A percentile compares a stretch with the other conserved stretches of the same genome.
These are phyloP conservation scores for Trichoderma pleuroti DNA, from an alignment of 2,329 filamentous ascomycete genomes.

Conservation along the genomic window DNA sequence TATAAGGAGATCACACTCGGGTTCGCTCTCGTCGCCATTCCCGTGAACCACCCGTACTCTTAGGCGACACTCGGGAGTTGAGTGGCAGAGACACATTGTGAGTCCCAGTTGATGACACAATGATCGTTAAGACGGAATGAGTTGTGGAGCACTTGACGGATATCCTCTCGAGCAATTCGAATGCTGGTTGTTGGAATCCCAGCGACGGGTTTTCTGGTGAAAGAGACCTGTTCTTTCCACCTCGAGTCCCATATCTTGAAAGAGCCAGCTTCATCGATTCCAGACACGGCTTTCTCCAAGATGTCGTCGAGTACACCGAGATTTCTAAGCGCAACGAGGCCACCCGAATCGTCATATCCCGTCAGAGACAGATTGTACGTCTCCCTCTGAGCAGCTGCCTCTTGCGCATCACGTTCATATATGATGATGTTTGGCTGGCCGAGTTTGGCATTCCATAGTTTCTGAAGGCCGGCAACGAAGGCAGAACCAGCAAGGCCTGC, in stretches of 20 bases:
- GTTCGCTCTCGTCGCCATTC: constrained; percentile 10
- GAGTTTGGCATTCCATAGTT: constrained; percentile 32
- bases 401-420: constrained; percentile 36
- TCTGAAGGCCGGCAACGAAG: constrained; percentile 36
- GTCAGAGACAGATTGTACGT: constrained; percentile 35
- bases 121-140: constrained; percentile 20
- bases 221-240: constrained; percentile 35
- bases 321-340: constrained; percentile 33
- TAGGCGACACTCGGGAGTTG: constrained; percentile 25
- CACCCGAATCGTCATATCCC: constrained; percentile 28
- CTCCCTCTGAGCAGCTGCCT: constrained; percentile 26
- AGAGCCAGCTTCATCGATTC: constrained; percentile 27
- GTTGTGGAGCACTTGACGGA: constrained; percentile 35
- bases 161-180: constrained; percentile 36
- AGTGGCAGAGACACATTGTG: constrained; percentile 27
- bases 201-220: constrained; percentile 30
- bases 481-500: constrained; percentile 39
- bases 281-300: constrained; percentile 25
- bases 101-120: constrained; percentile 28
- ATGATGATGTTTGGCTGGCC: constrained; percentile 32
- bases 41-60: constrained; percentile 21
- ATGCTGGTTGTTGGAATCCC: constrained; percentile 37
- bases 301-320: constrained; percentile 33
- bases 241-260: constrained; percentile 42
- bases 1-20: constrained; percentile 41